Conservation (phyloP, 768 basidiomycete genomes). For the Pholiota conissans region DNA sequence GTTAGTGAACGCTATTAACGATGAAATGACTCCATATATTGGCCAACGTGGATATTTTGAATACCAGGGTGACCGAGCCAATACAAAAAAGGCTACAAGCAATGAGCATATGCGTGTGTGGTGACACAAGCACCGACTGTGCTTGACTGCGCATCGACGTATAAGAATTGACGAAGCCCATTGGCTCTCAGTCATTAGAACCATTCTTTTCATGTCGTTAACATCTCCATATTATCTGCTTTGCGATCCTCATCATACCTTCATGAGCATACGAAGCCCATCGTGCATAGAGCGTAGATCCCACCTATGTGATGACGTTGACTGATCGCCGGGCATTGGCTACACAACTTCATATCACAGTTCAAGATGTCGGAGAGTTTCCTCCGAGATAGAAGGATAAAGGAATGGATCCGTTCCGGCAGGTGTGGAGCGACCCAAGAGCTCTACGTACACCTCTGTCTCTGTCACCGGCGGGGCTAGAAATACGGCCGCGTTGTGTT, state of each 20-base stretch:
- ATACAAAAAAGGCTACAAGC: neutral
- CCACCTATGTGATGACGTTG: neutral
- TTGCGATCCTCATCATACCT: neutral
- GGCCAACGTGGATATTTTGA: neutral
- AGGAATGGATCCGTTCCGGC: neutral
- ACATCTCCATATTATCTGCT: neutral
- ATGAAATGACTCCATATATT: neutral
- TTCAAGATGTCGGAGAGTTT: neutral
- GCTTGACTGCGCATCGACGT: neutral
- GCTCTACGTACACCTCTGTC: neutral
- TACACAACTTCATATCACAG: neutral
- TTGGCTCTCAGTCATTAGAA: neutral
- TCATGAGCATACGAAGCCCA: too few relatives aligned
- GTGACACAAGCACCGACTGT: neutral
- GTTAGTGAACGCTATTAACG: neutral
- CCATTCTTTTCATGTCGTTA: neutral
- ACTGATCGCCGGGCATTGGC: neutral
- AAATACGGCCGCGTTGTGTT: neutral
- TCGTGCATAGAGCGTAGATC: too few relatives aligned
- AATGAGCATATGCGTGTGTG: neutral
- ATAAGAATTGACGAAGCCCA: neutral
- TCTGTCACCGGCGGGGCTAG: neutral
- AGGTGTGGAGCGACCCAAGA: neutral
- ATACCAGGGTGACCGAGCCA: neutral
- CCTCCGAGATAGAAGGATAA: constrained; percentile 1